phyloP scores from a whole-genome alignment of 192 early-diverging fungal genomes.

The Entomortierella parvispora region DNA sequence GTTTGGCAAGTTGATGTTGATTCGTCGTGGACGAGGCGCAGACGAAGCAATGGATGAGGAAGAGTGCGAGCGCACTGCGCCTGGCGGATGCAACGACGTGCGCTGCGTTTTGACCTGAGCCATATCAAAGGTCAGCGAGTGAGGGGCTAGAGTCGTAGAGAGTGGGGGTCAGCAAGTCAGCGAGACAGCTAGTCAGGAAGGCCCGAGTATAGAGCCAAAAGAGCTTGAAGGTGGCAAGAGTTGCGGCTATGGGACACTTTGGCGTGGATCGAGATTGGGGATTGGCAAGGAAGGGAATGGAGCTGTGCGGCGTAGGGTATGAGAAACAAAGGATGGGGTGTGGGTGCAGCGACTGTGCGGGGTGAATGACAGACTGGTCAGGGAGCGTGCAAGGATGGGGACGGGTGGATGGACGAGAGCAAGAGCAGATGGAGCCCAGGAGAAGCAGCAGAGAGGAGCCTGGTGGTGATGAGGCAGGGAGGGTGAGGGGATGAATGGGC shows the following conservation, averaged over 20 bases:
- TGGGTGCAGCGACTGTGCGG: too few relatives aligned
- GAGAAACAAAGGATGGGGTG: background rate
- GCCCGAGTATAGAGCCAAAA: background rate
- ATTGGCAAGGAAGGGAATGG: background rate
- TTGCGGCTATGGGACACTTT: background rate
- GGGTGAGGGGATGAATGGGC: too few relatives aligned
- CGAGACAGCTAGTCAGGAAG: too few relatives aligned
- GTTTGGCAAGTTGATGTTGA: slow-evolving; percentile 37
- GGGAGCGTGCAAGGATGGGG: slow-evolving; percentile 5
- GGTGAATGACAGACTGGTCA: background rate
- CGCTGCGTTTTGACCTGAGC: slow-evolving; percentile 21
- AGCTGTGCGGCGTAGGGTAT: slow-evolving; percentile 5
- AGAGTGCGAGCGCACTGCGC: slow-evolving; percentile 20
- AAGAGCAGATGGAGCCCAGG: background rate
- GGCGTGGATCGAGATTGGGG: slow-evolving; percentile 18
- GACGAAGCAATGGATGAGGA: slow-evolving; percentile 19
- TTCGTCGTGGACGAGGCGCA: slow-evolving; percentile 24
- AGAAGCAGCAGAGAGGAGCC: background rate
- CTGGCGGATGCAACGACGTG: slow-evolving; percentile 8
- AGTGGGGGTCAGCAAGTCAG: background rate
- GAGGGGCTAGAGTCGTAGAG: background rate
- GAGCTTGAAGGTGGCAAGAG: background rate
- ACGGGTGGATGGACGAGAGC: slow-evolving; percentile 4
- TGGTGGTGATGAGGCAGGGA: background rate
- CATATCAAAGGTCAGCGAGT: background rate